These are phyloP conservation scores for Trichoderma cornu-damae DNA, from an alignment of 2,329 filamentous ascomycete genomes.

Conservation along the genomic window DNA sequence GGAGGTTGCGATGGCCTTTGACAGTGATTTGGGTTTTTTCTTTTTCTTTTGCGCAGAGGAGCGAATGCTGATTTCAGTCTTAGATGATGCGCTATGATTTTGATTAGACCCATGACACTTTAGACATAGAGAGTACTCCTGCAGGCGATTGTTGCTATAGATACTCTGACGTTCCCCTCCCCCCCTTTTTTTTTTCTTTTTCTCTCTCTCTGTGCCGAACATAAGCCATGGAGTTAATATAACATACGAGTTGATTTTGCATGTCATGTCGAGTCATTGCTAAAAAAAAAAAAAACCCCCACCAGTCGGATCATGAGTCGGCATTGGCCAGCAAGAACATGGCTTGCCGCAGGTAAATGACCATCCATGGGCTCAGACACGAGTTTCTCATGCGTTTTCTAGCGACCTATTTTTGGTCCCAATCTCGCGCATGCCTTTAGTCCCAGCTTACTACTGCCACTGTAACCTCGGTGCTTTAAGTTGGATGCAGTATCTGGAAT, in stretches of 20 bases:
- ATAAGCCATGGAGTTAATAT: not conserved
- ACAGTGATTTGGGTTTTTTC: constrained; percentile 11
- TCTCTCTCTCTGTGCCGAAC: not conserved
- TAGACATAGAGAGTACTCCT: not conserved
- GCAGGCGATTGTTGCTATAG: not conserved
- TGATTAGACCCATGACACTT: not conserved
- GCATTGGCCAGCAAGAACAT: not conserved
- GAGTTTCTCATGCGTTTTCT: no score
- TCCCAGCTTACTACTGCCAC: no score
- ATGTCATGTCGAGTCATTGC: no score
- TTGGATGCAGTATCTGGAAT: not conserved
- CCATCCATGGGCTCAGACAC: no score
- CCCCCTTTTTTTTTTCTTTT: no score
- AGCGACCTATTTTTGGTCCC: not conserved
- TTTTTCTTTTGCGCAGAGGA: not conserved
- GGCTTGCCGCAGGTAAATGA: not conserved
- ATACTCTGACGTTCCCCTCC: no score
- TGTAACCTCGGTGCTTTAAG: no score
- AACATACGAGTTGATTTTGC: not conserved
- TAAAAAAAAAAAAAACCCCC: no score
- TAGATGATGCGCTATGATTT: not conserved
- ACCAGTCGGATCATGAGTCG: not conserved
- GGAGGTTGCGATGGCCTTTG: constrained; percentile 17
- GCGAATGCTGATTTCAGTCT: not conserved
- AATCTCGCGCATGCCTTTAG: no score